Evolutionary conservation across 164 flowering plant species (phyloP).

Genomic region (Liriodendron chinense): DNA sequence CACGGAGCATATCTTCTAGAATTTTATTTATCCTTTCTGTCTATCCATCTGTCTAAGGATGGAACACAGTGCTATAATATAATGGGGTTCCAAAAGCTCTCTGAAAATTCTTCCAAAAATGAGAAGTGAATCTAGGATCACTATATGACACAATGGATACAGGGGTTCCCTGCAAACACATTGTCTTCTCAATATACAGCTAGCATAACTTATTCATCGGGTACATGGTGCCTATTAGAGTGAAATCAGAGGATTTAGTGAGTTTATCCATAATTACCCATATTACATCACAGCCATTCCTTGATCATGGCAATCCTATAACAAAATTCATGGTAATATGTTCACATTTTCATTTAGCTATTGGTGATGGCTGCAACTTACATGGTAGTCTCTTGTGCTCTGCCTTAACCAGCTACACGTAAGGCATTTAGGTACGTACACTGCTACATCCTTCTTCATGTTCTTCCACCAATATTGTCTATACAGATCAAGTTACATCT

Average conservation of each 20-base stretch:
- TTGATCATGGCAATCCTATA: not conserved
- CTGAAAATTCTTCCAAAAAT: too few relatives aligned
- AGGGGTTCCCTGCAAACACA: not conserved
- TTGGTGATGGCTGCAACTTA: not conserved
- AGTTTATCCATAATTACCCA: not conserved
- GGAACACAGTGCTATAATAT: too few relatives aligned
- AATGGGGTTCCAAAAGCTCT: too few relatives aligned
- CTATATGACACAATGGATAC: not conserved
- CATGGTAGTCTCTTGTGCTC: not conserved
- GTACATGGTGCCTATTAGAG: not conserved
- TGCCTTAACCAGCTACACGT: too few relatives aligned
- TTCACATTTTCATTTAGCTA: not conserved
- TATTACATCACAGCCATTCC: not conserved
- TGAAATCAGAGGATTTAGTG: not conserved
- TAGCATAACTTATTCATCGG: not conserved
- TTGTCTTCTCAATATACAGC: not conserved
- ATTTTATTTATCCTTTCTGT: too few relatives aligned
- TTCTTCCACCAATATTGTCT: too few relatives aligned
- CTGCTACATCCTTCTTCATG: too few relatives aligned
- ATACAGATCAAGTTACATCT: too few relatives aligned
- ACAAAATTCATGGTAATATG: not conserved
- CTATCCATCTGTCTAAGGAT: too few relatives aligned
- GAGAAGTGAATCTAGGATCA: not conserved
- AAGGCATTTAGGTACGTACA: too few relatives aligned
- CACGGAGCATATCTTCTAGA: too few relatives aligned